Percentiles rank a stretch among this genome's conserved stretches.
These are phyloP conservation scores for Quercus phellos DNA, from an alignment of 331 rosid genomes.

Conservation along the genomic window DNA sequence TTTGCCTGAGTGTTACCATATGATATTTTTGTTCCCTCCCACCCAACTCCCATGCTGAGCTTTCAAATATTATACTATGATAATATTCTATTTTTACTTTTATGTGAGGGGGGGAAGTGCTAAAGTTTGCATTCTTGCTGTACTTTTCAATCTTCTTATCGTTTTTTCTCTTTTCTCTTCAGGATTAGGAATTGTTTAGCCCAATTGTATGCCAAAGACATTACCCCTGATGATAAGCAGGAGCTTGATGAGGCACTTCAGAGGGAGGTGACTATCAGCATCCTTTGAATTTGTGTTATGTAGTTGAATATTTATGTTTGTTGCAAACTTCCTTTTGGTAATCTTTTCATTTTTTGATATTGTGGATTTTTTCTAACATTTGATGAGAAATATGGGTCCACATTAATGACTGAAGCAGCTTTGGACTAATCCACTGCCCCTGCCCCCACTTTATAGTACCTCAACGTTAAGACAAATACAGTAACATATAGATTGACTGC, in stretches of 20 bases:
- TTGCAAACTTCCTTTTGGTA: background rate
- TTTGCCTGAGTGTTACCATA: background rate
- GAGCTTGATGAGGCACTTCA: conserved; percentile 97
- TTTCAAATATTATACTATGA: too few relatives aligned
- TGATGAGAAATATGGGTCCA: background rate
- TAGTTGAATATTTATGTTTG: background rate
- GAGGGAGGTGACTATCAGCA: conserved; percentile 70
- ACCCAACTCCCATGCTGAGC: too few relatives aligned
- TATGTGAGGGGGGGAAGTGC: background rate
- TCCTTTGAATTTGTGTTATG: background rate
- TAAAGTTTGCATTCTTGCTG: background rate
- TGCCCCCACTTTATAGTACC: background rate
- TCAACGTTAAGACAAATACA: background rate
- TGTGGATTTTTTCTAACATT: background rate
- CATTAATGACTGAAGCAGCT: background rate
- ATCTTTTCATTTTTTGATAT: background rate
- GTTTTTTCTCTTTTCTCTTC: background rate
- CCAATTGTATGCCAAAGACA: conserved; percentile 79
- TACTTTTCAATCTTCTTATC: background rate
- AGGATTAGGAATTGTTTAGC: conserved; percentile 82
- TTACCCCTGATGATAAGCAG: conserved; percentile 97
- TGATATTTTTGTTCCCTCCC: too few relatives aligned
- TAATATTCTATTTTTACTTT: too few relatives aligned
- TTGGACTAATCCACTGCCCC: background rate
- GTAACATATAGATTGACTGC: background rate